These are phyloP conservation scores for Halophytophthora polymorphica DNA, from an alignment of 352 stramenopile genomes.

Conservation along the genomic window DNA sequence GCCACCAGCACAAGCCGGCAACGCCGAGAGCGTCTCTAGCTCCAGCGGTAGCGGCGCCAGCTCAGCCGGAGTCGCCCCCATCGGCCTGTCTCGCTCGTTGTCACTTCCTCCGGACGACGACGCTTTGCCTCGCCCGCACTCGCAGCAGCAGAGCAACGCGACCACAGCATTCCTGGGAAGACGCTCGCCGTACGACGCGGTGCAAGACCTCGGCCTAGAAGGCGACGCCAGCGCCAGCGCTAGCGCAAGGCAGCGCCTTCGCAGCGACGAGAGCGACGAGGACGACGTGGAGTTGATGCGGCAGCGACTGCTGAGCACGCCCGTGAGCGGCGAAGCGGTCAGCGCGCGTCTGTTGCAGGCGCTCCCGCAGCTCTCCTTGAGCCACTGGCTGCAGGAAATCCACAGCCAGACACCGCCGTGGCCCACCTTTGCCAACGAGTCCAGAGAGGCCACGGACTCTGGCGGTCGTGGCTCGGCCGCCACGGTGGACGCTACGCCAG, in stretches of 20 bases:
- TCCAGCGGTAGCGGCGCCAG: too few relatives aligned
- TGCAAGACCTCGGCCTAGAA: too few relatives aligned
- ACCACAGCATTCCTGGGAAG: neutral
- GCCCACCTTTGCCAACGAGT: constrained; percentile 14
- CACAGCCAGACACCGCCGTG: constrained; percentile 22
- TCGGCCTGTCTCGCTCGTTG: too few relatives aligned
- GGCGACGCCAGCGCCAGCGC: too few relatives aligned
- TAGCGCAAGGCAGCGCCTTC: too few relatives aligned
- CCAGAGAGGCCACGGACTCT: constrained; percentile 6
- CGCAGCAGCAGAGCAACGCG: neutral
- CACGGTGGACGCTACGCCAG: constrained; percentile 5
- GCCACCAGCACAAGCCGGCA: too few relatives aligned
- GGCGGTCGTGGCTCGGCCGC: neutral
- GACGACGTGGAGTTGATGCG: constrained; percentile 15
- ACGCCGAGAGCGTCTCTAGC: too few relatives aligned
- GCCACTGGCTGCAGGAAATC: constrained; percentile 32
- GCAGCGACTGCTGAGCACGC: constrained; percentile 16
- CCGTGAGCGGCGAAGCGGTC: constrained; percentile 25
- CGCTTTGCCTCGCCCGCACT: too few relatives aligned
- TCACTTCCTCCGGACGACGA: too few relatives aligned
- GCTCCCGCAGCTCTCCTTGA: constrained; percentile 25
- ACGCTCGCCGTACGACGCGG: too few relatives aligned
- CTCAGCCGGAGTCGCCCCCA: too few relatives aligned
- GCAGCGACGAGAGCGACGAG: too few relatives aligned
- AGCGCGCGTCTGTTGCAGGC: constrained; percentile 31